Percentiles rank a stretch among this genome's conserved stretches.
Conservation (phyloP, 306 rosid genomes). For the Albizia julibrissin region DNA sequence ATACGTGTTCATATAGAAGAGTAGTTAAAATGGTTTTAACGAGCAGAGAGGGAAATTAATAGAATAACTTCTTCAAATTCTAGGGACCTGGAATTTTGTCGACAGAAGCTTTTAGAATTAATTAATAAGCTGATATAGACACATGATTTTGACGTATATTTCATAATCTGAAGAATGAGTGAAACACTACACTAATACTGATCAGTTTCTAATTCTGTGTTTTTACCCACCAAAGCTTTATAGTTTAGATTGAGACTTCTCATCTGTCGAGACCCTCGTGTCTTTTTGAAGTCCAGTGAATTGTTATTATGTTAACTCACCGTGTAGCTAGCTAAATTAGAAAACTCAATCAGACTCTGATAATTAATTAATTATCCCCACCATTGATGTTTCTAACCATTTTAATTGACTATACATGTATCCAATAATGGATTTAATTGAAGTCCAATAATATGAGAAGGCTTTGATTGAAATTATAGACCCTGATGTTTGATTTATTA, state of each 20-base stretch:
- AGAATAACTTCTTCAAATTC: not conserved
- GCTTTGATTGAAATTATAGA: slow-evolving; percentile 6
- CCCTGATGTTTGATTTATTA: slow-evolving; percentile 1
- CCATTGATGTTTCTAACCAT: not conserved
- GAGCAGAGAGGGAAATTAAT: not conserved
- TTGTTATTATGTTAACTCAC: not conserved
- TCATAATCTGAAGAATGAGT: not conserved
- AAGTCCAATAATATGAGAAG: slow-evolving; percentile 32
- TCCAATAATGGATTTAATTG: not conserved
- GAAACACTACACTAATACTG: not conserved
- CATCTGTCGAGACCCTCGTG: not conserved
- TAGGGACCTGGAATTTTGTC: not conserved
- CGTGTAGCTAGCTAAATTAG: not conserved
- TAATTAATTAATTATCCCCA: not conserved
- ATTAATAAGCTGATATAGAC: not conserved
- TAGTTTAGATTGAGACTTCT: not conserved
- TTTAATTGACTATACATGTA: not conserved
- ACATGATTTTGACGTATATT: not conserved
- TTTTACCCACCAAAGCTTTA: not conserved
- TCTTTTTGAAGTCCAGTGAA: not conserved
- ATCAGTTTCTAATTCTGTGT: not conserved
- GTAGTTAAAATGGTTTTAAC: not conserved
- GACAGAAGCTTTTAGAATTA: not conserved
- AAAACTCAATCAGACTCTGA: not conserved
- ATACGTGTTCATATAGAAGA: not conserved